Base-by-base conservation (phyloP, 2,329 filamentous ascomycete species). In the Calycina marina region DNA sequence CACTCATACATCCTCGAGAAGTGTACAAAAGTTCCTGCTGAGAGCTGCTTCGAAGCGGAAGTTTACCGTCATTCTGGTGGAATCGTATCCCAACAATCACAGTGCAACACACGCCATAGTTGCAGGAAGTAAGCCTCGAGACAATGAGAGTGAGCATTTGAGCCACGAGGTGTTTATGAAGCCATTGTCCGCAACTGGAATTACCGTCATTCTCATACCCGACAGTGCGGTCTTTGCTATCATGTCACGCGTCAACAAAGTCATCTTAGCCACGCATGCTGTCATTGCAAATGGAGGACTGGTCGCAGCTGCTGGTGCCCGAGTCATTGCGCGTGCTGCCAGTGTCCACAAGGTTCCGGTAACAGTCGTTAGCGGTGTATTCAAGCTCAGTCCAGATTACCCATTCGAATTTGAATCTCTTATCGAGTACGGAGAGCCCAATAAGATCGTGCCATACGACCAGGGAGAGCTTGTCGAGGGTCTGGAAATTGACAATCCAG, bases 171-270 rank as follows among this genome's bases (percentile, higher is more conserved):
- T 67, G 29, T 69, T 94, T 56, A 71, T 74, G 28, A 93, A 90
- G 56, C 76, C 84, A 29, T 66, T 96, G 38, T 74, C 71, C 4
- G 69, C 76, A 1, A 72, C 77, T 20, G 86, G 86, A 15, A 80
- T 92, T 34, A 78, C 73, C 1, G 79, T 93, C 25, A 80, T 94
- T 45, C 69, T 82, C 38, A 76, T 96, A 34, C 75, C 83, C 26
- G 86, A 93, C 55, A 78, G 76, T 5, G 81, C 84, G 6, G 69
- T 93, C 33, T 92, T 86, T 60, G 85, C 86, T 1, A 81, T 96
- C 48, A 96, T 98, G 82, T 81, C 86, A 6, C 75, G 80, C 38
- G 83, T 94, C 46, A 92, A 88, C 64, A 94, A 94, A 60, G 88
- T 98, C 39, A 81, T 98, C 30, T 65, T 98, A 5, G 78, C 81